A percentile compares a stretch with the other conserved stretches of the same genome.
phyloP scores from a whole-genome alignment of 192 early-diverging fungal species.

The Gigaspora rosea region DNA sequence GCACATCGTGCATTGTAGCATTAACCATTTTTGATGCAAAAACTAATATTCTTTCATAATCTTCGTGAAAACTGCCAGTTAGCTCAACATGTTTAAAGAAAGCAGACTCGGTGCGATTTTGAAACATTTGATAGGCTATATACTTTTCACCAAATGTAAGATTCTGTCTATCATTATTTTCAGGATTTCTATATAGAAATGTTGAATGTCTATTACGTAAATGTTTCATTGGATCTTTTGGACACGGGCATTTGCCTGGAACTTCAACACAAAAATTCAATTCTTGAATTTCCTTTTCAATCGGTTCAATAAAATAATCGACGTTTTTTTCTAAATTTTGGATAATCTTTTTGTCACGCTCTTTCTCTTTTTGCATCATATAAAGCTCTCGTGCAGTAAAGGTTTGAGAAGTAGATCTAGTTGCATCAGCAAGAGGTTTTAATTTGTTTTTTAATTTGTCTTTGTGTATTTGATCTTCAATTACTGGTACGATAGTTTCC shows the following conservation, averaged over 20 bases:
- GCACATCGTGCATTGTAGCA: background rate
- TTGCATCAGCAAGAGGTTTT: background rate
- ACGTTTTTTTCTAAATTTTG: background rate
- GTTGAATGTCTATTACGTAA: constrained; percentile 6
- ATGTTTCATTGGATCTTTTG: background rate
- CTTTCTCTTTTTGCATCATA: background rate
- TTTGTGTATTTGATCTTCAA: background rate
- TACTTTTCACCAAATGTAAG: constrained; percentile 13
- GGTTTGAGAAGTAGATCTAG: background rate
- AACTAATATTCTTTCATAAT: constrained; percentile 1
- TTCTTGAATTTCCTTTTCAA: background rate
- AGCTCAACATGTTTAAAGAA: background rate
- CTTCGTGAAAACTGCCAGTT: constrained; percentile 7
- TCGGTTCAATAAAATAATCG: background rate
- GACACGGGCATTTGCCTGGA: too few species aligned
- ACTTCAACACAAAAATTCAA: background rate
- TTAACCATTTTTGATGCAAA: constrained; percentile 1
- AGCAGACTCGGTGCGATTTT: background rate
- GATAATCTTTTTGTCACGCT: background rate
- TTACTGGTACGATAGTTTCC: background rate
- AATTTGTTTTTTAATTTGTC: background rate
- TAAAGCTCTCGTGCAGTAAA: background rate
- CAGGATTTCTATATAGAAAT: constrained; percentile 4
- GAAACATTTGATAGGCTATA: constrained; percentile 5
- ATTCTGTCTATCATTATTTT: background rate